Evolutionary conservation across 176 grass and related monocot genomes (phyloP), one percentile per base, ranked within the genome.

Genomic region (Melocanna baccifera): DNA sequence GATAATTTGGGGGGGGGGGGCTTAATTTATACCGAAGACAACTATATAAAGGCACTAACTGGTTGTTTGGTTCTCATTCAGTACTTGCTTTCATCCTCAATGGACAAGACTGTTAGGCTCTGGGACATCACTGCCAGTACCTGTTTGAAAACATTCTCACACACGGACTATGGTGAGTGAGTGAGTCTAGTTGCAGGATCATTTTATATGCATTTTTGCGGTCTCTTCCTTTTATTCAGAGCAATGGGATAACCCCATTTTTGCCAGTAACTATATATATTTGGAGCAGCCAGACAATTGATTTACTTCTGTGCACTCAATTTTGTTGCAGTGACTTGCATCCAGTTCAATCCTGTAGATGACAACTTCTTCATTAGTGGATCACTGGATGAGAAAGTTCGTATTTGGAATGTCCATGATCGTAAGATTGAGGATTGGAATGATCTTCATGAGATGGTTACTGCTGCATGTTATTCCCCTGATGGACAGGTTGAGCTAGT

Each of bases 401-500:
- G 96, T 16, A 91, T 99, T 66, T 99, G 96, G 96, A 99, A 92
- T 87, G 91, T 99, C 64, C 86, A 85, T 78, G 86, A 94, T 84
- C 91, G 96, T 48, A 89, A 96, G 84, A 92, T 99, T 63, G 96
- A 96, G 82, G 96, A 99, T 81, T 99, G 96, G 96, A 90, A 96
- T 56, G 96, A 99, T 88, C 91, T 99, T 89, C 96, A 99, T 77
- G 96, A 99, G 82, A 96, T 99, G 91, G 91, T 99, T 66, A 99
- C 96, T 20, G 96, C 96, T 72, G 91, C 90, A 36, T 94, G 96
- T 76, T 99, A 94, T 75, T 94, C 96, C 30, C 96, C 96, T 29
- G 86, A 94, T 69, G 96, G 93, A 83, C 91, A 94, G 93, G 96
- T 99, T 86, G 74, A 29, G 36, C 4, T 75, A 62, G 20, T 30